phyloP scores from a whole-genome alignment of 139 green algal species.

The Micromonas commoda region DNA sequence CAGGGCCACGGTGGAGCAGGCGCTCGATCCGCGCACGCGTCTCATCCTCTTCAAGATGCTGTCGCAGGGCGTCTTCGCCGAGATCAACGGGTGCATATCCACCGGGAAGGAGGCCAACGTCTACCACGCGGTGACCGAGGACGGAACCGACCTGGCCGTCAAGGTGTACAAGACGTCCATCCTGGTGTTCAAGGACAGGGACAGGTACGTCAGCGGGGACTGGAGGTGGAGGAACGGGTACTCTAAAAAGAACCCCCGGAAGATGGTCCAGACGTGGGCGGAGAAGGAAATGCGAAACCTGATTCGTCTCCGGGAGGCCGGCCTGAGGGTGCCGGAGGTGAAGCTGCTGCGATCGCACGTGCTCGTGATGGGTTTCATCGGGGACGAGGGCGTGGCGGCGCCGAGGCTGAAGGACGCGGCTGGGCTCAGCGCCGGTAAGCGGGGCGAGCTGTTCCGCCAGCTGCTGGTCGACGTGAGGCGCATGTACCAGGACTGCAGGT shows the following conservation, averaged over 20 bases:
- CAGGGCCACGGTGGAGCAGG: constrained; percentile 85
- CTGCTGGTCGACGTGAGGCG: constrained; percentile 42
- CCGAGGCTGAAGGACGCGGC: constrained; percentile 80
- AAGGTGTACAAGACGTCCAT: constrained; percentile 99
- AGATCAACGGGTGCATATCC: constrained; percentile 87
- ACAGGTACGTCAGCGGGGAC: constrained; percentile 91
- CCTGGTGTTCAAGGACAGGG: constrained; percentile 83
- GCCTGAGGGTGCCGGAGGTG: constrained; percentile 72
- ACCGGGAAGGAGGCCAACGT: constrained; percentile 99
- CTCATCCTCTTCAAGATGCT: constrained; percentile 98
- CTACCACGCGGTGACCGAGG: constrained; percentile 67
- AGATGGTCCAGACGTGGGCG: constrained; percentile 98
- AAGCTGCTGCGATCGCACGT: constrained; percentile 86
- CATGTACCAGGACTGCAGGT: constrained; percentile 81
- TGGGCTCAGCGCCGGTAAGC: constrained; percentile 49
- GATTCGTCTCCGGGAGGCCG: constrained; percentile 51
- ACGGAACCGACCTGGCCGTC: constrained; percentile 62
- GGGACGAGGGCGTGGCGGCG: constrained; percentile 68
- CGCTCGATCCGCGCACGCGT: constrained; percentile 84
- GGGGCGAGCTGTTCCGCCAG: constrained; percentile 54
- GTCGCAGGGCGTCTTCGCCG: constrained; percentile 38
- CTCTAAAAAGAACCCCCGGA: constrained; percentile 89
- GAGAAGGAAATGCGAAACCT: constrained; percentile 99
- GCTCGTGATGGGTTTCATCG: constrained; percentile 91
- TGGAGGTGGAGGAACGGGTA: constrained; percentile 88